Evolutionary conservation across 2,329 filamentous ascomycete species (phyloP).

Genomic region (Pestalotiopsis sp.): DNA sequence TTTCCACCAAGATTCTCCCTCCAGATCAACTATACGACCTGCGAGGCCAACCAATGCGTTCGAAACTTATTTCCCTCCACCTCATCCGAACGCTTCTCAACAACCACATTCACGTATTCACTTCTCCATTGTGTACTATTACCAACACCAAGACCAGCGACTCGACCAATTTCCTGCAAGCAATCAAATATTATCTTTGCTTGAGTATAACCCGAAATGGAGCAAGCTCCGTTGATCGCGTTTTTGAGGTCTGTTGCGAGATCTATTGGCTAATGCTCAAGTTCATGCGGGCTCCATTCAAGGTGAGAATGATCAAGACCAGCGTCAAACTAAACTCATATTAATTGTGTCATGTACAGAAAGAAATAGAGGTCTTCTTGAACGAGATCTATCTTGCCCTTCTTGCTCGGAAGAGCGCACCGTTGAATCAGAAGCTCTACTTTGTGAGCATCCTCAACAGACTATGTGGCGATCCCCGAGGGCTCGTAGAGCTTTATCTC

Average conservation of each 20-base stretch:
- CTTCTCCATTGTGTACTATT: slow-evolving; percentile 89
- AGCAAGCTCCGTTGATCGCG: slow-evolving; percentile 85
- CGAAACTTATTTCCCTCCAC: slow-evolving; percentile 92
- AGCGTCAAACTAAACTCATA: background rate
- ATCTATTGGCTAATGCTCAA: slow-evolving; percentile 99
- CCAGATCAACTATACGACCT: slow-evolving; percentile 92
- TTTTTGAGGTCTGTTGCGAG: slow-evolving; percentile 95
- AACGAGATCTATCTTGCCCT: slow-evolving; percentile 97
- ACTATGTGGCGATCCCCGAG: slow-evolving; percentile 82
- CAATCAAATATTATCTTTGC: slow-evolving; percentile 95
- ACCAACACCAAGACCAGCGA: slow-evolving; percentile 87
- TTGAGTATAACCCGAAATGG: slow-evolving; percentile 94
- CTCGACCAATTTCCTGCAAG: slow-evolving; percentile 88
- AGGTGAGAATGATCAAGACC: slow-evolving; percentile 56
- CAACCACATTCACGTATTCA: slow-evolving; percentile 90
- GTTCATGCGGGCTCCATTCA: slow-evolving; percentile 89
- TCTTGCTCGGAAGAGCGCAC: slow-evolving; percentile 83
- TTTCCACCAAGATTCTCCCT: slow-evolving; percentile 88
- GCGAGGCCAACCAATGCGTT: slow-evolving; percentile 94
- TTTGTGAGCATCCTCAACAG: slow-evolving; percentile 86
- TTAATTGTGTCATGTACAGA: slow-evolving; percentile 51
- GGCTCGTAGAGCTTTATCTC: slow-evolving; percentile 91
- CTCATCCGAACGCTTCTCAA: slow-evolving; percentile 94
- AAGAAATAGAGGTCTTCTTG: slow-evolving; percentile 96
- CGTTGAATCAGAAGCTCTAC: slow-evolving; percentile 87